Percentiles rank a stretch among this genome's conserved stretches.
Evolutionary conservation across 2,329 filamentous ascomycete species (phyloP).

Genomic region (Epichloe sibirici): DNA sequence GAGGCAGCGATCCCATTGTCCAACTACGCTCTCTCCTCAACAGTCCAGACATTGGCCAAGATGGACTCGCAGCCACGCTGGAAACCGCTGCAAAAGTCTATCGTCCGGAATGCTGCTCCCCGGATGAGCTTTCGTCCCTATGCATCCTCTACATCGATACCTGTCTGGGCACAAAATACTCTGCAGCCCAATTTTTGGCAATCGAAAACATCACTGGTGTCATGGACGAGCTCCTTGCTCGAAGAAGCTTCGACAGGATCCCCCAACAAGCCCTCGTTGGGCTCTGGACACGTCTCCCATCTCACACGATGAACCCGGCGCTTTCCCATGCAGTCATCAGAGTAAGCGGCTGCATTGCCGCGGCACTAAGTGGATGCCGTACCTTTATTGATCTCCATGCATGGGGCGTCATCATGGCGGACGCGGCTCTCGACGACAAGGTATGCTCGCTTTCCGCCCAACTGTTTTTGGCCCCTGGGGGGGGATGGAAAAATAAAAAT

Average conservation of each 20-base stretch:
- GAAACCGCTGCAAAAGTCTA: constrained; percentile 19
- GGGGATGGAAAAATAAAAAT: neutral
- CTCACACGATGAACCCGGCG: constrained; percentile 31
- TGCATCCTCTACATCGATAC: constrained; percentile 31
- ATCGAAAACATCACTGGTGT: constrained; percentile 34
- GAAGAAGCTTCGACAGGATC: constrained; percentile 15
- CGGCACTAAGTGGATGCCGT: constrained; percentile 16
- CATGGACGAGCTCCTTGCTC: constrained; percentile 28
- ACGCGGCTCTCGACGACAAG: constrained; percentile 35
- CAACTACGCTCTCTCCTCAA: constrained; percentile 18
- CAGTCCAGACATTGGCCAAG: constrained; percentile 17
- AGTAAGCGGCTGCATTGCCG: constrained; percentile 32
- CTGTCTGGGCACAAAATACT: constrained; percentile 23
- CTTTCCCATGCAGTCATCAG: constrained; percentile 38
- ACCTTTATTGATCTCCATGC: constrained; percentile 14
- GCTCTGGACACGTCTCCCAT: constrained; percentile 29
- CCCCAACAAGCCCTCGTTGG: constrained; percentile 21
- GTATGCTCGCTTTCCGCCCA: constrained; percentile 17
- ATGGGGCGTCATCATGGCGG: constrained; percentile 40
- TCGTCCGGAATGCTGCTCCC: constrained; percentile 15
- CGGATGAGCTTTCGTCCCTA: constrained; percentile 20
- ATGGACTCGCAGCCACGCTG: constrained; percentile 26
- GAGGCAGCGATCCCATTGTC: constrained; percentile 11
- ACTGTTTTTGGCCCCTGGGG: neutral
- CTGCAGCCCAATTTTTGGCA: constrained; percentile 35